These are phyloP conservation scores for Penicillium antarcticum DNA, from an alignment of 495 filamentous ascomycete genomes.

Conservation along the genomic window DNA sequence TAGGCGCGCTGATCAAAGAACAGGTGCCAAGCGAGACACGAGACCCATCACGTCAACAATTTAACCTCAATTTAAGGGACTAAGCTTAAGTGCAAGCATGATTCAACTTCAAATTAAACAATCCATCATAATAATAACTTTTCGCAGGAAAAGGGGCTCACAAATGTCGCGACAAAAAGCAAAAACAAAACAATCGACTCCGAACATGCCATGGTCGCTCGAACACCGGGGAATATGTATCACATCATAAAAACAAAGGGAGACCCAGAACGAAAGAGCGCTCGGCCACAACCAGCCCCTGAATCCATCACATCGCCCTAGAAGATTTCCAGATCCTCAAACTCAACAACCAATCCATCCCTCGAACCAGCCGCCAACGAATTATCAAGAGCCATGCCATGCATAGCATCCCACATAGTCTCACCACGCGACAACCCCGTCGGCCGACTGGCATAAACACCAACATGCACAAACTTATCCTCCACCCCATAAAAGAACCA, in stretches of 20 bases:
- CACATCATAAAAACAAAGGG: too few relatives aligned
- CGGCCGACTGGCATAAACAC: conserved; percentile 55
- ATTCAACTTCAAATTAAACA: neutral
- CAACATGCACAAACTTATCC: conserved; percentile 55
- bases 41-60: conserved; percentile 1
- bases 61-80: neutral
- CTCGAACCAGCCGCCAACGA: conserved; percentile 22
- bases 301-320: conserved; percentile 21
- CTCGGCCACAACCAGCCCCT: neutral
- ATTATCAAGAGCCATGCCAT: conserved; percentile 31
- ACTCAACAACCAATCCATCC: conserved; percentile 51
- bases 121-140: neutral
- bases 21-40: neutral
- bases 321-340: conserved; percentile 57
- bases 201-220: conserved; percentile 24
- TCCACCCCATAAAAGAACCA: conserved; percentile 62
- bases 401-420: conserved; percentile 44
- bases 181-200: conserved; percentile 8
- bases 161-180: neutral
- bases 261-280: conserved; percentile 8
- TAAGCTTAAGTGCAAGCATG: neutral
- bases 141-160: neutral
- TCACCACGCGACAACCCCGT: conserved; percentile 31
- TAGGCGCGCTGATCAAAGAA: too few relatives aligned
- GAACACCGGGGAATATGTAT: conserved; percentile 24